A percentile compares a stretch with the other conserved stretches of the same genome.
phyloP scores from a whole-genome alignment of 306 rosid species.

The Glycyrrhiza uralensis region DNA sequence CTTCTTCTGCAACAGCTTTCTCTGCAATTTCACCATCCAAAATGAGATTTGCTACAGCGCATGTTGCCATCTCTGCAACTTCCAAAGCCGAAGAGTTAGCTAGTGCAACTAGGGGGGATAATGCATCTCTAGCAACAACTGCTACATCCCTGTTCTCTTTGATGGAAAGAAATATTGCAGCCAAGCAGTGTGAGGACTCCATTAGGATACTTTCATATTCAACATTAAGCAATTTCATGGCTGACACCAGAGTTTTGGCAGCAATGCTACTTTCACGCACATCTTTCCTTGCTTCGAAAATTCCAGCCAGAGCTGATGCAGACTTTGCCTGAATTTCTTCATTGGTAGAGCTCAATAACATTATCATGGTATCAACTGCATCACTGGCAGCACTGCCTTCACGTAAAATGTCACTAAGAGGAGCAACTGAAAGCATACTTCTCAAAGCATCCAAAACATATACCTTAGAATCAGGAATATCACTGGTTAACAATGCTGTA shows the following conservation, averaged over 20 bases:
- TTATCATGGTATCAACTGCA: slow-evolving; percentile 87
- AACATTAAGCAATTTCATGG: slow-evolving; percentile 66
- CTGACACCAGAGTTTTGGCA: slow-evolving; percentile 68
- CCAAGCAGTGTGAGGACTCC: slow-evolving; percentile 85
- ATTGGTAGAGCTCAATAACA: slow-evolving; percentile 65
- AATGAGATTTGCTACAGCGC: slow-evolving; percentile 92
- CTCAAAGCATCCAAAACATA: slow-evolving; percentile 86
- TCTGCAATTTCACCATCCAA: slow-evolving; percentile 75
- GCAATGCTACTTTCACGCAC: slow-evolving; percentile 89
- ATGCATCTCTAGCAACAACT: slow-evolving; percentile 64
- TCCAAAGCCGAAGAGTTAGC: slow-evolving; percentile 78
- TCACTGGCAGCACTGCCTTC: slow-evolving; percentile 95
- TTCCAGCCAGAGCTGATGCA: slow-evolving; percentile 89
- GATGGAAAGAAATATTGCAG: slow-evolving; percentile 88
- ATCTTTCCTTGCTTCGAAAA: slow-evolving; percentile 85
- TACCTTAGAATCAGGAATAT: slow-evolving; percentile 87
- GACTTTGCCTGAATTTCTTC: slow-evolving; percentile 98
- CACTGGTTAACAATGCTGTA: slow-evolving; percentile 89
- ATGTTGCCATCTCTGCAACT: slow-evolving; percentile 80
- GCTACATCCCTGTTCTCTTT: slow-evolving; percentile 88
- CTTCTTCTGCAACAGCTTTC: slow-evolving; percentile 75
- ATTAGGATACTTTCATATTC: slow-evolving; percentile 76
- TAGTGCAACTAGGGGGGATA: slow-evolving; percentile 58
- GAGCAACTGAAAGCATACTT: slow-evolving; percentile 90
- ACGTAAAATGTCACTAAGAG: slow-evolving; percentile 79